These are phyloP conservation scores for Lactifluus echinatus DNA, from an alignment of 768 basidiomycete genomes.

Conservation along the genomic window DNA sequence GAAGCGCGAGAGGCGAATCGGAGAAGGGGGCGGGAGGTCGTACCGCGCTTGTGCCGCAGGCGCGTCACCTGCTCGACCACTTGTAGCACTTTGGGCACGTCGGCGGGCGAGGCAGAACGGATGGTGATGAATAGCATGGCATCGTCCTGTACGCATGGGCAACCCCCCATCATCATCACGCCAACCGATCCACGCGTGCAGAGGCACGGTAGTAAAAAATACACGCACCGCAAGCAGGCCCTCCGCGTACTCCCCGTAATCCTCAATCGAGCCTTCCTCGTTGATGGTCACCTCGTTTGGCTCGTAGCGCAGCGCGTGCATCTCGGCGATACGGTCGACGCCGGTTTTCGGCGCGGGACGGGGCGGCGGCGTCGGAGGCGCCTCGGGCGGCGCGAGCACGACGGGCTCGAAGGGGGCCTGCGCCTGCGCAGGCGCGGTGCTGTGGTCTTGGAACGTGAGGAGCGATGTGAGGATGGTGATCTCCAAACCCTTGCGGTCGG, in stretches of 20 bases:
- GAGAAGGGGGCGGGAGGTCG: no score
- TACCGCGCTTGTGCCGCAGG: conserved; percentile 67
- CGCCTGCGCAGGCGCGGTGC: conserved; percentile 48
- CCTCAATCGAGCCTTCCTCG: conserved; percentile 52
- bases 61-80: conserved; percentile 77
- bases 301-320: conserved; percentile 58
- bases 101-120: conserved; percentile 48
- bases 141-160: conserved; percentile 53
- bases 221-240: conserved; percentile 49
- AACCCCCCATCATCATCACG: background rate
- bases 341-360: conserved; percentile 59
- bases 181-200: no score
- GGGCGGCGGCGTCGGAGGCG: conserved; percentile 42
- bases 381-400: background rate
- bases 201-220: no score
- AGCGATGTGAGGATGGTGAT: conserved; percentile 71
- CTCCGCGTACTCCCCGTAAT: conserved; percentile 64
- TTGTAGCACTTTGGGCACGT: conserved; percentile 72
- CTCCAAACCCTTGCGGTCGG: conserved; percentile 80
- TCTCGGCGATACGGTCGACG: conserved; percentile 59
- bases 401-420: conserved; percentile 27
- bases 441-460: conserved; percentile 67
- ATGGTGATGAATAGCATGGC: conserved; percentile 75
- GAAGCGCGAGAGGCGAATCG: no score
- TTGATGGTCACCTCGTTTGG: conserved; percentile 67